Evolutionary conservation across 2,329 filamentous ascomycete genomes (phyloP).

Genomic region (Fusarium protoensiforme): DNA sequence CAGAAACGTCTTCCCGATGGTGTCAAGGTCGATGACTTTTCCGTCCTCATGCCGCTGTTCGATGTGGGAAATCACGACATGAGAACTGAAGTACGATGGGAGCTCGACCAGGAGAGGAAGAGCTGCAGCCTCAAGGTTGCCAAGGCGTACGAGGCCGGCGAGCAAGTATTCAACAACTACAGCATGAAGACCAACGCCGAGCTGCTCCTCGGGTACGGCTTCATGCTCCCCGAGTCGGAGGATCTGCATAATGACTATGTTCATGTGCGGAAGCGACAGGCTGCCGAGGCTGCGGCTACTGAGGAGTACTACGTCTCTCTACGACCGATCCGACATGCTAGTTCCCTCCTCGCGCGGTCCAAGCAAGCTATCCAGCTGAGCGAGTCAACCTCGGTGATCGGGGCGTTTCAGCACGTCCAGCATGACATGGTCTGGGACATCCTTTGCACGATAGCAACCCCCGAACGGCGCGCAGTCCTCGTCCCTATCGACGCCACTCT

Average conservation of each 20-base stretch:
- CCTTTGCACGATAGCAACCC: conserved; percentile 51
- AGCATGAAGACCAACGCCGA: conserved; percentile 80
- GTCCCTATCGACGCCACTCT: conserved; percentile 33
- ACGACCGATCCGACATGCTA: conserved; percentile 58
- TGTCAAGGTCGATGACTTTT: conserved; percentile 66
- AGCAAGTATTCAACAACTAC: conserved; percentile 77
- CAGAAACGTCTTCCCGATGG: conserved; percentile 44
- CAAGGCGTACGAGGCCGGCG: conserved; percentile 59
- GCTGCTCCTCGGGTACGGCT: conserved; percentile 72
- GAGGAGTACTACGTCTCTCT: conserved; percentile 65
- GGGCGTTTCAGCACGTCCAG: conserved; percentile 62
- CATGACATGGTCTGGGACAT: conserved; percentile 65
- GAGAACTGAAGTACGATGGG: conserved; percentile 69
- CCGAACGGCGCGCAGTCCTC: conserved; percentile 44
- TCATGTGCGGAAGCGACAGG: conserved; percentile 62
- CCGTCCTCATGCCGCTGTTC: conserved; percentile 75
- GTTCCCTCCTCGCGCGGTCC: conserved; percentile 59
- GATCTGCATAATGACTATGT: conserved; percentile 69
- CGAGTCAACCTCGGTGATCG: conserved; percentile 43
- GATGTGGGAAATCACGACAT: conserved; percentile 80
- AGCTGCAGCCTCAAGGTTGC: conserved; percentile 57
- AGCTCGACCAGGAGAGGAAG: conserved; percentile 53
- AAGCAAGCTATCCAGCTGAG: conserved; percentile 50
- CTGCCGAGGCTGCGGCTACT: conserved; percentile 26
- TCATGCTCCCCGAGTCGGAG: conserved; percentile 61